A percentile compares a stretch with the other conserved stretches of the same genome.
phyloP scores from a whole-genome alignment of 176 grass and related monocot species.

The Pontederia paniculata region DNA sequence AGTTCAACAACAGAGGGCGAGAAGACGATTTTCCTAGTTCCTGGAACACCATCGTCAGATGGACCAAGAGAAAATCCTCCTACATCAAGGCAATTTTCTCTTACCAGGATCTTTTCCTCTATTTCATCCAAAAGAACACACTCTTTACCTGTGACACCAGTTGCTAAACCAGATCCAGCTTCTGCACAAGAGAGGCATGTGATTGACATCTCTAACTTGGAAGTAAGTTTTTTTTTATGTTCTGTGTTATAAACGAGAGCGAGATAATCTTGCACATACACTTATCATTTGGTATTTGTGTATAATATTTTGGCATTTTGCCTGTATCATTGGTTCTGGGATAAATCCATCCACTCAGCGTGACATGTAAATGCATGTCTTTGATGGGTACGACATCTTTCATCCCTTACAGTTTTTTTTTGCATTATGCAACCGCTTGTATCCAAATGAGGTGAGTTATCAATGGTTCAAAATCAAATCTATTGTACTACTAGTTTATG shows the following conservation, averaged over 20 bases:
- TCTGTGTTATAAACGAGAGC: background rate
- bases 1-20: constrained; percentile 50
- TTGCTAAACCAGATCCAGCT: constrained; percentile 27
- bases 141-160: constrained; percentile 86
- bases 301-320: too few species aligned
- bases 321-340: too few species aligned
- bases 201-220: constrained; percentile 33
- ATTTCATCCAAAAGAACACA: constrained; percentile 54
- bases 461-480: too few species aligned
- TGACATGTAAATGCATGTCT: too few species aligned
- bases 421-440: too few species aligned
- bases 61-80: constrained; percentile 43
- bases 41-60: constrained; percentile 43
- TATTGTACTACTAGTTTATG: too few species aligned
- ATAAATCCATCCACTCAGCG: too few species aligned
- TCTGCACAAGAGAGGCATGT: constrained; percentile 35
- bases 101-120: constrained; percentile 66
- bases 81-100: constrained; percentile 49
- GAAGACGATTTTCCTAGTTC: constrained; percentile 50
- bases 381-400: too few species aligned
- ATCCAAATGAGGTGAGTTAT: too few species aligned
- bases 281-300: too few species aligned
- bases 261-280: too few species aligned
- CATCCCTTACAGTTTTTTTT: too few species aligned
- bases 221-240: constrained; percentile 38